Conservation (phyloP, 257 asterid species). For the Fraxinus excelsior region DNA sequence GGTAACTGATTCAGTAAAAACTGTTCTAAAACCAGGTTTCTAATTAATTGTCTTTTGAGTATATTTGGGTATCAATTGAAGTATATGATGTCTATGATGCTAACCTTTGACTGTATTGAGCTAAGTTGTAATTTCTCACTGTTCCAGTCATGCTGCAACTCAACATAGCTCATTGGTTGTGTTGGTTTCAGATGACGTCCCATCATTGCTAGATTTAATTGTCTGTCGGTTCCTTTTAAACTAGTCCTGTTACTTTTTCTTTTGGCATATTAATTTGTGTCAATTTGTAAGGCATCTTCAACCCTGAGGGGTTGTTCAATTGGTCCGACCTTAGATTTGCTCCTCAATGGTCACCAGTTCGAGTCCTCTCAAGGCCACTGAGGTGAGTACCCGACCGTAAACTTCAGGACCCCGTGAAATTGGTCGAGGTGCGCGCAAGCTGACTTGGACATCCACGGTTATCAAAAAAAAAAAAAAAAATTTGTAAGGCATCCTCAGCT, state of each 20-base stretch:
- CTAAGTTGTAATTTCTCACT: slow-evolving; percentile 9
- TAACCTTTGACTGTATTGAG: slow-evolving; percentile 8
- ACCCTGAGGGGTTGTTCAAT: too few species aligned
- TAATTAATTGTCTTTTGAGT: slow-evolving; percentile 8
- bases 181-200: background rate
- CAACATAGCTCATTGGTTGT: background rate
- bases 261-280: background rate
- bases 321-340: too few species aligned
- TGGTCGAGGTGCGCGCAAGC: too few species aligned
- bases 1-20: slow-evolving; percentile 2
- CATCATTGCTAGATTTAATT: background rate
- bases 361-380: too few species aligned
- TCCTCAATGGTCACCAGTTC: too few species aligned
- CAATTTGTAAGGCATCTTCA: background rate
- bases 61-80: background rate
- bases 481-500: background rate
- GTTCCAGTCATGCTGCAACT: background rate
- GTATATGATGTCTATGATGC: slow-evolving; percentile 4
- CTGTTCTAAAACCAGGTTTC: slow-evolving; percentile 2
- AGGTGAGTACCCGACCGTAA: too few species aligned
- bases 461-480: too few species aligned
- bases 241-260: background rate
- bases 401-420: too few species aligned
- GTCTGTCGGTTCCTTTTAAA: background rate
- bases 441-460: too few species aligned